These are phyloP conservation scores for Aureobasidium pullulans DNA, from an alignment of 2,329 filamentous ascomycete genomes.

Conservation along the genomic window DNA sequence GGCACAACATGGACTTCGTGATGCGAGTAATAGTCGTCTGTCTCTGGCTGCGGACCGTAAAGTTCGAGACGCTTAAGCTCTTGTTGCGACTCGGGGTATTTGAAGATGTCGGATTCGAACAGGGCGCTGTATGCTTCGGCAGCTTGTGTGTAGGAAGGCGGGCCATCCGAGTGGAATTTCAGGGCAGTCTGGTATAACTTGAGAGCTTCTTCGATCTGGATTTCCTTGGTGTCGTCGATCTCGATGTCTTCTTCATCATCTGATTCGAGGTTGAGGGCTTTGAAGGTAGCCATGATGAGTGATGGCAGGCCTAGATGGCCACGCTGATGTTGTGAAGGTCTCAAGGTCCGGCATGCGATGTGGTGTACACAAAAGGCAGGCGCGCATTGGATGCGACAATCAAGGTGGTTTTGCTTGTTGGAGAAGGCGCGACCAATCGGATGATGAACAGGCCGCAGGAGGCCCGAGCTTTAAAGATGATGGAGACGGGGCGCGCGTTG, in stretches of 20 bases:
- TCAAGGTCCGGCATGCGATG: not conserved
- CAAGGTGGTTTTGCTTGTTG: constrained; percentile 1
- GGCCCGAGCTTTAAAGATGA: not conserved
- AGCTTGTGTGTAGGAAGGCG: constrained; percentile 66
- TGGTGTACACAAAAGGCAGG: not conserved
- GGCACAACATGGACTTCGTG: constrained; percentile 26
- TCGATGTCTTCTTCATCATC: constrained; percentile 88
- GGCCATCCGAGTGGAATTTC: constrained; percentile 84
- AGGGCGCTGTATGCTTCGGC: constrained; percentile 73
- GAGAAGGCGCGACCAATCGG: not conserved
- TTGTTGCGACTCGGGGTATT: constrained; percentile 76
- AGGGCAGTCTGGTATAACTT: constrained; percentile 90
- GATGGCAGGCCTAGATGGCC: constrained; percentile 4
- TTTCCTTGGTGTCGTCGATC: constrained; percentile 88
- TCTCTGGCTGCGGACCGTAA: constrained; percentile 37
- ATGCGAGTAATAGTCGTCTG: constrained; percentile 27
- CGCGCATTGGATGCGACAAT: not conserved
- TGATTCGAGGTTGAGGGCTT: constrained; percentile 86
- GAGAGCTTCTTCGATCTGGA: constrained; percentile 93
- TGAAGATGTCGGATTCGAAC: constrained; percentile 89
- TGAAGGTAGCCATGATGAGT: constrained; percentile 54
- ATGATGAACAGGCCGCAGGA: not conserved
- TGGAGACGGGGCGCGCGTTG: not conserved
- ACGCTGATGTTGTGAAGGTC: not conserved
- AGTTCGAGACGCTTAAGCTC: constrained; percentile 68